Evolutionary conservation across 78 protist species (phyloP).

Genomic region (Creolimax fragrantissima): DNA sequence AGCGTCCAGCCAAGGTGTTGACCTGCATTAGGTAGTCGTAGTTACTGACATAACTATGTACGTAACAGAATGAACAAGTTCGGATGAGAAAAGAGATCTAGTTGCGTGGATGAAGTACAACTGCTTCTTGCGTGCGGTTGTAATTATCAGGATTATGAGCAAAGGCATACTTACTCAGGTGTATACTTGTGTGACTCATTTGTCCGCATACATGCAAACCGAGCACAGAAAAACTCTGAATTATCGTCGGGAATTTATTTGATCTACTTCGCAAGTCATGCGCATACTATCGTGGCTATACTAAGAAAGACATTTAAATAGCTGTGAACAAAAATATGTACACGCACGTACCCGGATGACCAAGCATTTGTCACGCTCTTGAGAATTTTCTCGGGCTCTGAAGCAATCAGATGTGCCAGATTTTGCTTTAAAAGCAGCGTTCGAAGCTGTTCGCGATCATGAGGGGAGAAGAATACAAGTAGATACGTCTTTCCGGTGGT

Average conservation of each 20-base stretch:
- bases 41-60: neutral
- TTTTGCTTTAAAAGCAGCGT: neutral
- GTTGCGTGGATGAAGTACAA: too few relatives aligned
- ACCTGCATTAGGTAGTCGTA: conserved; percentile 7
- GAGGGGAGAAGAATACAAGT: neutral
- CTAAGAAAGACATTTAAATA: too few relatives aligned
- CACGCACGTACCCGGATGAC: neutral
- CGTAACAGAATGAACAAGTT: neutral
- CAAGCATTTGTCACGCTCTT: neutral
- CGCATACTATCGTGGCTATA: too few relatives aligned
- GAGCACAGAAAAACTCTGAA: too few relatives aligned
- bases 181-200: too few relatives aligned
- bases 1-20: conserved; percentile 42
- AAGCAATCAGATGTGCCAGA: neutral
- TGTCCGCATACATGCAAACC: too few relatives aligned
- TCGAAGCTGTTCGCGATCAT: neutral
- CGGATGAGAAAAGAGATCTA: neutral
- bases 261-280: too few relatives aligned
- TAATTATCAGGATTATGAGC: too few relatives aligned
- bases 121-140: too few relatives aligned
- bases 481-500: conserved; percentile 1
- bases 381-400: neutral
- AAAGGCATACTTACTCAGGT: too few relatives aligned
- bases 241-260: too few relatives aligned
- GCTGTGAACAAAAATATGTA: too few relatives aligned